phyloP scores from a whole-genome alignment of 768 basidiomycete genomes.

The Pulveroboletus sp. region DNA sequence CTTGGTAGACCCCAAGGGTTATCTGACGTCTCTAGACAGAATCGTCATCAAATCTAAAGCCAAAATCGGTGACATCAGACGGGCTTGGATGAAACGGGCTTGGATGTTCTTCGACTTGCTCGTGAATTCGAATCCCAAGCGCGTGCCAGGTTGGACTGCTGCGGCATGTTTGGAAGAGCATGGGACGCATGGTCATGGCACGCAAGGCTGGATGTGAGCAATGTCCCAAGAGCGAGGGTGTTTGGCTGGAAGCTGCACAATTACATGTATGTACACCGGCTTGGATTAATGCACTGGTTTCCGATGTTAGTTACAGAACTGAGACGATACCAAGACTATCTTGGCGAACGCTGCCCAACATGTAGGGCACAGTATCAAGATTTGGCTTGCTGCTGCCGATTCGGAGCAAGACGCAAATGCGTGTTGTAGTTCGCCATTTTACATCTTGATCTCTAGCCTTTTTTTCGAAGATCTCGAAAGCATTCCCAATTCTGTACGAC shows the following conservation, averaged over 20 bases:
- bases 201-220: conserved; percentile 91
- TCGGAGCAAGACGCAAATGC: conserved; percentile 81
- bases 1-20: conserved; percentile 98
- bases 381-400: conserved; percentile 94
- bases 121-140: conserved; percentile 96
- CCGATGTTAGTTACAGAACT: conserved; percentile 51
- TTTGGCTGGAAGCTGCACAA: conserved; percentile 97
- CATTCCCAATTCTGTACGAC: conserved; percentile 92
- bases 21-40: conserved; percentile 91
- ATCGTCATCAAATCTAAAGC: conserved; percentile 90
- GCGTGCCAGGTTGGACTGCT: conserved; percentile 98
- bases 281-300: background rate
- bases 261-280: conserved; percentile 70
- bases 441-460: background rate
- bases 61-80: conserved; percentile 99
- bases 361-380: conserved; percentile 90
- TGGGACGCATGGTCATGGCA: conserved; percentile 93
- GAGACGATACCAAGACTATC: conserved; percentile 91
- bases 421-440: conserved; percentile 11
- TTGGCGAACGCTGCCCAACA: conserved; percentile 94
- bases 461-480: conserved; percentile 77
- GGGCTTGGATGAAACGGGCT: too few species aligned
- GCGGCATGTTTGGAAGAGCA: conserved; percentile 96
- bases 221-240: conserved; percentile 94
- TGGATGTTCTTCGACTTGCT: conserved; percentile 95